Conservation (phyloP, 2,329 filamentous ascomycete genomes). For the Scedosporium boydii region DNA sequence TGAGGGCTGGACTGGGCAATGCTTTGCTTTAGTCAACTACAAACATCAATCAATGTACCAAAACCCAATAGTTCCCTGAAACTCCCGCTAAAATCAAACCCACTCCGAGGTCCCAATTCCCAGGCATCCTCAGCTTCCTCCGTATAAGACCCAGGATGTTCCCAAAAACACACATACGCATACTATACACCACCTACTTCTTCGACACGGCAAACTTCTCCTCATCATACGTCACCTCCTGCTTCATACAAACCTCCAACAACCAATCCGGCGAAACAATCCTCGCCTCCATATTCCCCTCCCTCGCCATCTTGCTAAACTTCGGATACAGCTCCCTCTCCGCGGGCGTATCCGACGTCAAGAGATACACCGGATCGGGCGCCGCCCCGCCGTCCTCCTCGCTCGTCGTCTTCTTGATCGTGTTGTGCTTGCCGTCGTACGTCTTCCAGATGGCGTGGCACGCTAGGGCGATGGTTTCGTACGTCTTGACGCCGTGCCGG, state of each 20-base stretch:
- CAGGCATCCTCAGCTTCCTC: too few relatives aligned
- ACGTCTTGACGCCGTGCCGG: slow-evolving; percentile 73
- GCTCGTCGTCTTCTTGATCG: slow-evolving; percentile 51
- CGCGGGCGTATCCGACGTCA: slow-evolving; percentile 57
- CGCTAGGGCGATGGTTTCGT: slow-evolving; percentile 73
- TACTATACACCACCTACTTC: not conserved
- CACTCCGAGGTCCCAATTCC: too few relatives aligned
- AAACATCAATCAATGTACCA: too few relatives aligned
- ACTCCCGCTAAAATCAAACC: too few relatives aligned
- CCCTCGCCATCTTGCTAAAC: slow-evolving; percentile 70
- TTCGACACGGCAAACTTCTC: slow-evolving; percentile 43
- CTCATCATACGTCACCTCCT: slow-evolving; percentile 61
- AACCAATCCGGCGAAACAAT: slow-evolving; percentile 87
- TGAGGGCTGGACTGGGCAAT: too few relatives aligned
- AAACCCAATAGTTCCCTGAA: too few relatives aligned
- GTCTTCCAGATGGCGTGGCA: slow-evolving; percentile 79
- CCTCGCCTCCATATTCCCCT: slow-evolving; percentile 68
- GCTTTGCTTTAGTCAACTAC: too few relatives aligned
- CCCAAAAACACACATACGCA: not conserved
- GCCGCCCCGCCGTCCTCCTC: slow-evolving; percentile 54
- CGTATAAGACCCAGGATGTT: not conserved
- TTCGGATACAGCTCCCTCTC: slow-evolving; percentile 70
- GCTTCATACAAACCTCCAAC: slow-evolving; percentile 79
- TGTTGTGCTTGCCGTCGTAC: slow-evolving; percentile 65
- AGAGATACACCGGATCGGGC: slow-evolving; percentile 70